Percentiles rank a stretch among this genome's conserved stretches.
phyloP scores from a whole-genome alignment of 2,329 filamentous ascomycete species.

The Mariannaea elegans region DNA sequence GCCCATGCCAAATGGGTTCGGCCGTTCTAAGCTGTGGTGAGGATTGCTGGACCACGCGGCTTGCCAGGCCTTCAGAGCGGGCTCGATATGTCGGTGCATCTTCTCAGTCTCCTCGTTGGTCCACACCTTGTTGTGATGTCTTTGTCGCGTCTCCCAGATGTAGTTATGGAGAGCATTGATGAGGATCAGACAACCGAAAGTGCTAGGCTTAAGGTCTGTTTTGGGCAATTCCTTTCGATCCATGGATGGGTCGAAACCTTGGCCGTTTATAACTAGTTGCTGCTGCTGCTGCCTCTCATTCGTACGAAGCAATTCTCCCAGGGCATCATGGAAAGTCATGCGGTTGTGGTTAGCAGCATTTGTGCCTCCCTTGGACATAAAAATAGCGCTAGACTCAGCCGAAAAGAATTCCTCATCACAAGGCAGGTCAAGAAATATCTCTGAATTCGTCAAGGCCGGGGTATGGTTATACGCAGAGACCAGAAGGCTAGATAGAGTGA shows the following conservation, averaged over 20 bases:
- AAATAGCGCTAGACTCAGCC: conserved; percentile 83
- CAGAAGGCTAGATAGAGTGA: conserved; percentile 88
- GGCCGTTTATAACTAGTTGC: conserved; percentile 47
- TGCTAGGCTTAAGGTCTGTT: conserved; percentile 80
- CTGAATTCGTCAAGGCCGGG: conserved; percentile 91
- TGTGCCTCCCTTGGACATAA: conserved; percentile 79
- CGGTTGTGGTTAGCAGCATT: conserved; percentile 74
- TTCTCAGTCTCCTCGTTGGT: conserved; percentile 92
- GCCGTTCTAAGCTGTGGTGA: conserved; percentile 82
- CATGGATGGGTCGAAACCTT: conserved; percentile 22
- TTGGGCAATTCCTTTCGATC: conserved; percentile 56
- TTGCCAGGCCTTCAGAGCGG: conserved; percentile 93
- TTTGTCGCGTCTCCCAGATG: conserved; percentile 95
- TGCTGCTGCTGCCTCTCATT: conserved; percentile 72
- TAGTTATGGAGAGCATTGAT: conserved; percentile 98
- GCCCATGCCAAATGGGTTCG: conserved; percentile 82
- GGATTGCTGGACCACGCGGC: conserved; percentile 89
- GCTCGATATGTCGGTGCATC: conserved; percentile 95
- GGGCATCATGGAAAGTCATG: conserved; percentile 81
- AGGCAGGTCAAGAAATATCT: conserved; percentile 87
- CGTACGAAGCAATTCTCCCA: conserved; percentile 82
- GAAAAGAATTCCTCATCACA: conserved; percentile 93
- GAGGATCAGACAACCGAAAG: conserved; percentile 88
- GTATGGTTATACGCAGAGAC: conserved; percentile 94
- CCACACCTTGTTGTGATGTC: conserved; percentile 89